phyloP scores from a whole-genome alignment of 2,329 filamentous ascomycete species.

The Ascochyta viciae-villosae region DNA sequence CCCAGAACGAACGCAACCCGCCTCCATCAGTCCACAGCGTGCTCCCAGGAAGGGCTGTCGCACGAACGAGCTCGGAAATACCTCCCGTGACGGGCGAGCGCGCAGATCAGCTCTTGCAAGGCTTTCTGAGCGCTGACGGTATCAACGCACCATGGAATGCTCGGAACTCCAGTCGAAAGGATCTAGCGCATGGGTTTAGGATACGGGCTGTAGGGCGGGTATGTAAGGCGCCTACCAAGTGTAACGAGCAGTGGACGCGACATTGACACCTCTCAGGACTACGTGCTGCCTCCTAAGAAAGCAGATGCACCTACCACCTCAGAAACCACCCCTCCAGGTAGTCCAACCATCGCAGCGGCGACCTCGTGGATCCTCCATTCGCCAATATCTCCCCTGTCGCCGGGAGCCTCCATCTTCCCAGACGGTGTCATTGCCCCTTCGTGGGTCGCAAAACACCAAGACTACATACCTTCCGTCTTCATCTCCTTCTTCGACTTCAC shows the following conservation, averaged over 20 bases:
- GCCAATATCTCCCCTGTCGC: constrained; percentile 87
- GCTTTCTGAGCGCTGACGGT: constrained; percentile 71
- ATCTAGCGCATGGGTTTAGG: constrained; percentile 64
- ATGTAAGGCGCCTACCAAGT: constrained; percentile 56
- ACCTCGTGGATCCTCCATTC: constrained; percentile 74
- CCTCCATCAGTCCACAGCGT: constrained; percentile 54
- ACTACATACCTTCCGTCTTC: constrained; percentile 79
- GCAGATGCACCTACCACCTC: constrained; percentile 65
- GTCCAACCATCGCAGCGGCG: constrained; percentile 60
- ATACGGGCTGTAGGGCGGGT: constrained; percentile 82
- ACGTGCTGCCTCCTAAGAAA: constrained; percentile 67
- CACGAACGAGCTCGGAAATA: constrained; percentile 73
- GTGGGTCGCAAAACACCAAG: constrained; percentile 91
- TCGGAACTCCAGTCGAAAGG: constrained; percentile 58
- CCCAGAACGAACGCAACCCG: constrained; percentile 41
- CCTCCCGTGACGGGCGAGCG: constrained; percentile 70
- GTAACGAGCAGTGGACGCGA: constrained; percentile 15
- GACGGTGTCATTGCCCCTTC: constrained; percentile 83
- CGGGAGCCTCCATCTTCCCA: constrained; percentile 81
- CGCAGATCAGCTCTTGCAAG: constrained; percentile 69
- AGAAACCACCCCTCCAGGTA: constrained; percentile 57
- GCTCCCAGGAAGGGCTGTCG: constrained; percentile 56
- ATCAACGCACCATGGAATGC: constrained; percentile 71
- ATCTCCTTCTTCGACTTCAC: constrained; percentile 82
- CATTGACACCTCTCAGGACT: constrained; percentile 53